Percentiles rank a stretch among this genome's conserved stretches.
Evolutionary conservation across 108 stramenopile species (phyloP).

Genomic region (Aurantiochytrium sp.): DNA sequence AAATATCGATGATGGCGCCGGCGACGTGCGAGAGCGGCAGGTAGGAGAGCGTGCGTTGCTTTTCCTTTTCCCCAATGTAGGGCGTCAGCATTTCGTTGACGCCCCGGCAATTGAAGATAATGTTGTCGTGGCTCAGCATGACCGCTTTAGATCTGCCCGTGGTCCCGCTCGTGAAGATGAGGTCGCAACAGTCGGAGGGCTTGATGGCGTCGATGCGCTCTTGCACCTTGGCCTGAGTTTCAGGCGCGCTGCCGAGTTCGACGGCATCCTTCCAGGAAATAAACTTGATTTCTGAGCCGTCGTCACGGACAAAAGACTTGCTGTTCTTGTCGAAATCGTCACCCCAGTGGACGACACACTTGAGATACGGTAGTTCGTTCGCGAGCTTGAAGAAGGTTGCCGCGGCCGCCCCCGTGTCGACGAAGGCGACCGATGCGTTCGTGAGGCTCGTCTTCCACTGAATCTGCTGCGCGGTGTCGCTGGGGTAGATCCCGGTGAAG

Average conservation of each 20-base stretch:
- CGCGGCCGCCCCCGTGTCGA: conserved; percentile 56
- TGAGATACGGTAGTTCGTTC: conserved; percentile 46
- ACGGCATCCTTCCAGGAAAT: conserved; percentile 38
- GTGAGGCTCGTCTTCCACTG: conserved; percentile 67
- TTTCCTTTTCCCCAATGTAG: no score
- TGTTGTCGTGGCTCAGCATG: conserved; percentile 62
- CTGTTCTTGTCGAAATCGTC: conserved; percentile 34
- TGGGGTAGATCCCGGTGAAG: conserved; percentile 67
- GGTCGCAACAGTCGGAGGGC: conserved; percentile 55
- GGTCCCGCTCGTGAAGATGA: conserved; percentile 75
- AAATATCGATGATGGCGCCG: conserved; percentile 37
- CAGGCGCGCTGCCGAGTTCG: not conserved
- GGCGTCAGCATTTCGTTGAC: not conserved
- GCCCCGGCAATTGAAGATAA: conserved; percentile 31
- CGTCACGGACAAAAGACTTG: conserved; percentile 31
- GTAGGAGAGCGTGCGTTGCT: conserved; percentile 45
- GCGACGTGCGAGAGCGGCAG: conserved; percentile 57
- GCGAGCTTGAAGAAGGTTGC: conserved; percentile 54
- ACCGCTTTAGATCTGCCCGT: conserved; percentile 76
- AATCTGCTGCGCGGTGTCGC: conserved; percentile 62
- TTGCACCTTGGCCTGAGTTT: conserved; percentile 33
- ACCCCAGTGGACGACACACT: conserved; percentile 66
- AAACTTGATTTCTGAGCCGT: conserved; percentile 30
- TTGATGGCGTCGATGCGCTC: conserved; percentile 36
- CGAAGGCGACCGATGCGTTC: conserved; percentile 62